A percentile compares a stretch with the other conserved stretches of the same genome.
These are phyloP conservation scores for Cercospora berteroae DNA, from an alignment of 2,329 filamentous ascomycete species.

Conservation along the genomic window DNA sequence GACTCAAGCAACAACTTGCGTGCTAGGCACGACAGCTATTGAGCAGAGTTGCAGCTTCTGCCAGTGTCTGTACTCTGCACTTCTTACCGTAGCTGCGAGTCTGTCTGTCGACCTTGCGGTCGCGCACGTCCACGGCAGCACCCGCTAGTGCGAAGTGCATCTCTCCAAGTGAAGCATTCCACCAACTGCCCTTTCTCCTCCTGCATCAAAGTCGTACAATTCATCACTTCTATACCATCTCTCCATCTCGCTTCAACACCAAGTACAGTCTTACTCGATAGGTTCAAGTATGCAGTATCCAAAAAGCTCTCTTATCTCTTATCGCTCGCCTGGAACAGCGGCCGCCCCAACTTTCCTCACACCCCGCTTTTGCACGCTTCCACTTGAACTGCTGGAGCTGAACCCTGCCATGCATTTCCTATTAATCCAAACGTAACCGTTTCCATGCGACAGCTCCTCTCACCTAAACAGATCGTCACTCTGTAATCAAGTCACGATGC, in stretches of 20 bases:
- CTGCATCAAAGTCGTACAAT: neutral
- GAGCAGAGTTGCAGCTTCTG: too few relatives aligned
- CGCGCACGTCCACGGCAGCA: neutral
- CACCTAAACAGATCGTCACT: neutral
- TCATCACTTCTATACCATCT: neutral
- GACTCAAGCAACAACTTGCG: too few relatives aligned
- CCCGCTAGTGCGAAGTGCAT: neutral
- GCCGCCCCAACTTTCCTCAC: neutral
- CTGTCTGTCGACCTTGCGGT: neutral
- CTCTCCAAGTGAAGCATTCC: neutral
- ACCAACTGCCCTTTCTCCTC: neutral
- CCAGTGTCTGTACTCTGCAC: too few relatives aligned
- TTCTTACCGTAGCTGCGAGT: too few relatives aligned
- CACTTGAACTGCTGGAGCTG: neutral
- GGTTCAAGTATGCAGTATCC: neutral
- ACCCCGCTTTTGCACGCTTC: neutral
- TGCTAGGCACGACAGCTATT: too few relatives aligned
- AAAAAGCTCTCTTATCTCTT: constrained; percentile 2
- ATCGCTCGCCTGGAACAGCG: neutral
- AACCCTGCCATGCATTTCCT: neutral
- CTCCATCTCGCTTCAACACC: neutral
- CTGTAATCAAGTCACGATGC: constrained; percentile 22
- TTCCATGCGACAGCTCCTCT: constrained; percentile 9
- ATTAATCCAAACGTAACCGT: constrained; percentile 15
- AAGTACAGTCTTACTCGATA: neutral